These are phyloP conservation scores for Penicillium olsonii DNA, from an alignment of 2,329 filamentous ascomycete genomes.

Conservation along the genomic window DNA sequence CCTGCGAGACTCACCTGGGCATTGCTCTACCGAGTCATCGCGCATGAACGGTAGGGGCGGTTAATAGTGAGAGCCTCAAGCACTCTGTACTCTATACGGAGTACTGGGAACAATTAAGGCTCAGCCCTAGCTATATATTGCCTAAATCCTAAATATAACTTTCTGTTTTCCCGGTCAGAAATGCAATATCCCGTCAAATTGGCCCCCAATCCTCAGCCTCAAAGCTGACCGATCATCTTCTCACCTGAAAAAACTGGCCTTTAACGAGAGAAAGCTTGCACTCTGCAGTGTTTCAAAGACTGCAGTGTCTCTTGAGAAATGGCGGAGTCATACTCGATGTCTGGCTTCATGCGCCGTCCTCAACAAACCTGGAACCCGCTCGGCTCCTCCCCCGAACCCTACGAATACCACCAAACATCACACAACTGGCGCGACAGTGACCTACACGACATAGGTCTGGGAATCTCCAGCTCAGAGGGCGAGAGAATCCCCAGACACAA, in stretches of 20 bases:
- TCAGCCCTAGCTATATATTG: neutral
- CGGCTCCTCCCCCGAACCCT: constrained; percentile 11
- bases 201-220: neutral
- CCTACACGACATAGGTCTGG: constrained; percentile 21
- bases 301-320: no score
- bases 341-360: constrained; percentile 1
- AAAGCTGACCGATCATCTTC: neutral
- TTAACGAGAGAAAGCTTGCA: no score
- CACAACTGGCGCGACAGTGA: constrained; percentile 20
- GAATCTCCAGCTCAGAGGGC: constrained; percentile 15
- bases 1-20: neutral
- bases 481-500: constrained; percentile 9
- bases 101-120: neutral
- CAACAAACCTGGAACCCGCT: constrained; percentile 23
- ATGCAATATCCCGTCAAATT: neutral
- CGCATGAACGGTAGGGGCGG: neutral
- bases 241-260: neutral
- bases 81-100: no score
- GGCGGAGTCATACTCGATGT: no score
- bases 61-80: no score
- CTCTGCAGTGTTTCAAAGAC: no score
- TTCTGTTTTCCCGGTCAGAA: neutral
- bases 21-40: neutral
- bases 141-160: neutral
- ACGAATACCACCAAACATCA: constrained; percentile 10